Percentiles rank a stretch among this genome's conserved stretches.
These are phyloP conservation scores for Testicularia cyperi DNA, from an alignment of 1,284 basidiomycete genomes.

Conservation along the genomic window DNA sequence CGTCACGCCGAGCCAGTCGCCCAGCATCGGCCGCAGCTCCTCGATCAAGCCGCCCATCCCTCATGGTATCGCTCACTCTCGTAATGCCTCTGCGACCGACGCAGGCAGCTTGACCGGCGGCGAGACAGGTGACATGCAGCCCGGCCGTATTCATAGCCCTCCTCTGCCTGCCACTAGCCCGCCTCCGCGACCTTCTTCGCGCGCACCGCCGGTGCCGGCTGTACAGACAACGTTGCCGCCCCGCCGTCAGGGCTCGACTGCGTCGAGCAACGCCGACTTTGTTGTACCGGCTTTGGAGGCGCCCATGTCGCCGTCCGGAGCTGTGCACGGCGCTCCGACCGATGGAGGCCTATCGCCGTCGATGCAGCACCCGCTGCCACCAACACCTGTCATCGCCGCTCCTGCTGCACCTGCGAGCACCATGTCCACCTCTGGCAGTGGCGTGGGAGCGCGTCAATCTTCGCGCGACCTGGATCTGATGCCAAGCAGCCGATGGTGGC, in stretches of 20 bases:
- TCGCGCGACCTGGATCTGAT: slow-evolving; percentile 49
- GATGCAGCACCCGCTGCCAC: too few relatives aligned
- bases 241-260: slow-evolving; percentile 24
- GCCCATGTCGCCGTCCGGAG: too few relatives aligned
- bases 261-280: slow-evolving; percentile 14
- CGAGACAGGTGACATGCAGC: too few relatives aligned
- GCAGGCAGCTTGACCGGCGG: too few relatives aligned
- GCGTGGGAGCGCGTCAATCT: slow-evolving; percentile 23
- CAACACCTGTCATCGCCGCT: background rate
- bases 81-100: slow-evolving; percentile 12
- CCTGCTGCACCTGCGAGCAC: slow-evolving; percentile 2
- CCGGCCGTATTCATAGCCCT: slow-evolving; percentile 61
- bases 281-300: too few relatives aligned
- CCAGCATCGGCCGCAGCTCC: slow-evolving; percentile 12
- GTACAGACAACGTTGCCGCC: slow-evolving; percentile 77
- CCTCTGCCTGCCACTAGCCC: slow-evolving; percentile 37
- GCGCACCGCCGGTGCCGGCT: slow-evolving; percentile 83
- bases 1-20: slow-evolving; percentile 16
- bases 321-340: too few relatives aligned
- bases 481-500: slow-evolving; percentile 49
- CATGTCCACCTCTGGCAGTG: background rate
- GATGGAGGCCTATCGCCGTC: too few relatives aligned
- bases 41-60: slow-evolving; percentile 35
- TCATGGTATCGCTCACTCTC: slow-evolving; percentile 19
- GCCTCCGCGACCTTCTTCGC: slow-evolving; percentile 71